phyloP scores from a whole-genome alignment of 441 rosid genomes.

The Populus hybrid region DNA sequence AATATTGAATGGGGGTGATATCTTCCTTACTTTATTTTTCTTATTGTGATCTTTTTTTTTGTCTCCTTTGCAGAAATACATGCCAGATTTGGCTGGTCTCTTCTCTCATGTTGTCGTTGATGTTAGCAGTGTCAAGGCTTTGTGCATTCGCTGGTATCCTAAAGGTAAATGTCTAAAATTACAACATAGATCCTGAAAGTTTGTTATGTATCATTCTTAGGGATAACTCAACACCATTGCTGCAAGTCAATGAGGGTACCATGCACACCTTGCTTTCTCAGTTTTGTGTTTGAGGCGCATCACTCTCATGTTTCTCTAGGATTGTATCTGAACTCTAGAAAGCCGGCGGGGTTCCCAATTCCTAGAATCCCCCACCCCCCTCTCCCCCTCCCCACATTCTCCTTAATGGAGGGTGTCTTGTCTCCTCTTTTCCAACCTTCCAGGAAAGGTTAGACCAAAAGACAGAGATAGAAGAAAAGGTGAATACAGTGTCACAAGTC shows the following conservation, averaged over 20 bases:
- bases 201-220: background rate
- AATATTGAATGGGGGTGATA: background rate
- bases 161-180: conserved; percentile 43
- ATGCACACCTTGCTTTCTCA: background rate
- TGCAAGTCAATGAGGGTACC: background rate
- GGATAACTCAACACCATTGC: background rate
- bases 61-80: conserved; percentile 61
- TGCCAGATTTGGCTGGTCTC: conserved; percentile 83
- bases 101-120: conserved; percentile 84
- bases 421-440: background rate
- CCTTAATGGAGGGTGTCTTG: background rate
- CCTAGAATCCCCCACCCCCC: background rate
- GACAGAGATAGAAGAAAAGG: background rate
- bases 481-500: background rate
- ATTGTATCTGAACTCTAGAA: background rate
- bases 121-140: conserved; percentile 81
- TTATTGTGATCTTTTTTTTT: background rate
- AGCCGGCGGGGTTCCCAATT: background rate
- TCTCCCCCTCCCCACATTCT: background rate
- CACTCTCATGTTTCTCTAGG: background rate
- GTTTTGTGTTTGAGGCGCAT: background rate
- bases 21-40: conserved; percentile 1
- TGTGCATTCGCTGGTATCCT: conserved; percentile 84
- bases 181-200: background rate
- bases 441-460: background rate